Conservation (phyloP, 352 stramenopile genomes). For the Elongisporangium prolatum region DNA sequence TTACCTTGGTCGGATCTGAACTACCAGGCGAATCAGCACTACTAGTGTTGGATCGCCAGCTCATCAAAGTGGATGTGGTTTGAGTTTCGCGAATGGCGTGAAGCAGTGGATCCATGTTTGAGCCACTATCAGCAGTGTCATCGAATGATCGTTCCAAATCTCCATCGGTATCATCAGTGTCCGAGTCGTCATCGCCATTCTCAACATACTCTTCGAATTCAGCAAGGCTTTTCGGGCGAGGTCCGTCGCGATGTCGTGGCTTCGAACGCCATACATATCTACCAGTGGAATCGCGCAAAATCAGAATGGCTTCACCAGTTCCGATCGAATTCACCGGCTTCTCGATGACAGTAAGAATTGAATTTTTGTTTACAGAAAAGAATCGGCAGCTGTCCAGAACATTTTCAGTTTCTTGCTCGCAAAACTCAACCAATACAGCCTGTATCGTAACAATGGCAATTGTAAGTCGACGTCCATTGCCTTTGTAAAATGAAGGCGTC, state of each 20-base stretch:
- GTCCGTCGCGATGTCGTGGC: constrained; percentile 52
- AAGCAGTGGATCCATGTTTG: constrained; percentile 43
- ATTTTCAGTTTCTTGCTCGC: constrained; percentile 30
- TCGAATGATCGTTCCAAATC: constrained; percentile 1
- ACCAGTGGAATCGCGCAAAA: constrained; percentile 73
- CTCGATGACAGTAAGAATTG: constrained; percentile 77
- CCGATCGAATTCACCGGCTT: constrained; percentile 43
- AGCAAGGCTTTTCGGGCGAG: constrained; percentile 41
- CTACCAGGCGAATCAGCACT: constrained; percentile 10
- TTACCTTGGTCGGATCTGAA: constrained; percentile 22
- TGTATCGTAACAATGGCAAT: constrained; percentile 9
- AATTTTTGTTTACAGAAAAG: constrained; percentile 79
- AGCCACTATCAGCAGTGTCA: background rate
- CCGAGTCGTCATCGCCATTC: constrained; percentile 15
- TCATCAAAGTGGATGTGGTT: constrained; percentile 60
- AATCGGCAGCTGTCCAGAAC: constrained; percentile 63
- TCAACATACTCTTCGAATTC: constrained; percentile 53
- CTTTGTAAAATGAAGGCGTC: background rate
- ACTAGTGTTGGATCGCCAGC: constrained; percentile 41
- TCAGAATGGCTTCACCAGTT: constrained; percentile 58
- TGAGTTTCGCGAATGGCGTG: constrained; percentile 59
- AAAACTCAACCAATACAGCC: constrained; percentile 55
- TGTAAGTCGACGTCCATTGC: background rate
- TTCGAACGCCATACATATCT: constrained; percentile 79
- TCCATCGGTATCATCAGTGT: constrained; percentile 11